Evolutionary conservation across 1,284 basidiomycete genomes (phyloP).

Genomic region (Rhodotorula sp.): DNA sequence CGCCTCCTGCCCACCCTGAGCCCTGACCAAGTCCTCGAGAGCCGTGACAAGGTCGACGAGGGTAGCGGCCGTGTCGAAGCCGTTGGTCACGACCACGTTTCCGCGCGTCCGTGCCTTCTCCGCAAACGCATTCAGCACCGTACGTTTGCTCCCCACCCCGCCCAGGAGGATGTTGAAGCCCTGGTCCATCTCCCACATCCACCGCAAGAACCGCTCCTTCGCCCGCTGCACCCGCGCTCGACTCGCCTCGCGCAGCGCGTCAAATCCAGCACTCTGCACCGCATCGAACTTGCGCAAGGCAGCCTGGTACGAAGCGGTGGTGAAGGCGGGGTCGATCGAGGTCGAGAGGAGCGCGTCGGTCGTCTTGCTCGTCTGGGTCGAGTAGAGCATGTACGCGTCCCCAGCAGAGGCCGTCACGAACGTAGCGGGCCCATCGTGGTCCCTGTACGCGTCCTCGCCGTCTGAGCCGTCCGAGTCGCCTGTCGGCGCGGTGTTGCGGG

Average conservation of each 20-base stretch:
- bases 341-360: conserved; percentile 56
- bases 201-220: conserved; percentile 59
- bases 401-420: conserved; percentile 55
- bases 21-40: conserved; percentile 55
- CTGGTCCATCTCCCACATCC: conserved; percentile 66
- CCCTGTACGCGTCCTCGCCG: conserved; percentile 25
- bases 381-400: conserved; percentile 75
- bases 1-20: not conserved
- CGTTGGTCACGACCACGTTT: conserved; percentile 75
- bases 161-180: conserved; percentile 84
- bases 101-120: conserved; percentile 52
- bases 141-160: conserved; percentile 80
- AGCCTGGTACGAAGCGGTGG: conserved; percentile 67
- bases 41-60: conserved; percentile 68
- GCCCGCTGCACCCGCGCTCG: conserved; percentile 47
- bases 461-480: conserved; percentile 16
- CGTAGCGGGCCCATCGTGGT: conserved; percentile 26
- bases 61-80: conserved; percentile 66
- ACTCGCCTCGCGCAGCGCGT: conserved; percentile 52
- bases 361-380: conserved; percentile 63
- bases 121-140: conserved; percentile 70
- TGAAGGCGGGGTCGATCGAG: conserved; percentile 27
- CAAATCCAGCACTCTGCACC: conserved; percentile 57
- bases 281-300: conserved; percentile 55
- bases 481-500: not conserved